Conservation (phyloP, 306 rosid genomes). For the Cucurbita argyrosperma region DNA sequence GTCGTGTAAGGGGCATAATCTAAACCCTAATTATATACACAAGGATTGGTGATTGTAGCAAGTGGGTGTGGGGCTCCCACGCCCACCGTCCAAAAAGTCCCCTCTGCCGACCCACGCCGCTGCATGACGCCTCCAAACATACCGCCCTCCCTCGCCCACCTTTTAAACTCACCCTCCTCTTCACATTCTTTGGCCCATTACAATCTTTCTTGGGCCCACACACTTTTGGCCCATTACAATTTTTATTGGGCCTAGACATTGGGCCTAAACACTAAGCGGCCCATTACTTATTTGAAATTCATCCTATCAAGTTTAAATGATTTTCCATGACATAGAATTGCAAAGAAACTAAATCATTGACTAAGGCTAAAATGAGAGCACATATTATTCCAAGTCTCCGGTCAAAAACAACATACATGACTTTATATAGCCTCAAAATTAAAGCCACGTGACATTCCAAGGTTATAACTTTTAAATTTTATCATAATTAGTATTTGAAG, state of each 20-base stretch:
- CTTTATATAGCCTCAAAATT: too few relatives aligned
- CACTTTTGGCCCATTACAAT: neutral
- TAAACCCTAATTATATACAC: neutral
- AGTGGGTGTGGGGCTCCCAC: neutral
- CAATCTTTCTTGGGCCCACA: neutral
- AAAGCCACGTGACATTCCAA: too few relatives aligned
- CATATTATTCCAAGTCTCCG: too few relatives aligned
- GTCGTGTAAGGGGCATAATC: neutral
- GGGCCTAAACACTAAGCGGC: too few relatives aligned
- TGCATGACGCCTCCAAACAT: neutral
- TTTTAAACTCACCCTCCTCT: neutral
- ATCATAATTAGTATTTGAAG: too few relatives aligned
- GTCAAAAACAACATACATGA: too few relatives aligned
- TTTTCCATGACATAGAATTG: too few relatives aligned
- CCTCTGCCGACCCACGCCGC: neutral
- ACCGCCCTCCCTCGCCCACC: neutral
- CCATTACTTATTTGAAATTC: too few relatives aligned
- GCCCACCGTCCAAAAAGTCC: neutral
- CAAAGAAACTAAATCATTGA: too few relatives aligned
- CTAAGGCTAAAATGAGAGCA: too few relatives aligned
- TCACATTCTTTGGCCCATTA: neutral
- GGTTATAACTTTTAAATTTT: too few relatives aligned
- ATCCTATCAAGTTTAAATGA: too few relatives aligned
- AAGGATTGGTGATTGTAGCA: neutral
- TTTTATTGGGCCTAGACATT: neutral